Evolutionary conservation across 768 basidiomycete species (phyloP).

Genomic region (Suillus subaureus): DNA sequence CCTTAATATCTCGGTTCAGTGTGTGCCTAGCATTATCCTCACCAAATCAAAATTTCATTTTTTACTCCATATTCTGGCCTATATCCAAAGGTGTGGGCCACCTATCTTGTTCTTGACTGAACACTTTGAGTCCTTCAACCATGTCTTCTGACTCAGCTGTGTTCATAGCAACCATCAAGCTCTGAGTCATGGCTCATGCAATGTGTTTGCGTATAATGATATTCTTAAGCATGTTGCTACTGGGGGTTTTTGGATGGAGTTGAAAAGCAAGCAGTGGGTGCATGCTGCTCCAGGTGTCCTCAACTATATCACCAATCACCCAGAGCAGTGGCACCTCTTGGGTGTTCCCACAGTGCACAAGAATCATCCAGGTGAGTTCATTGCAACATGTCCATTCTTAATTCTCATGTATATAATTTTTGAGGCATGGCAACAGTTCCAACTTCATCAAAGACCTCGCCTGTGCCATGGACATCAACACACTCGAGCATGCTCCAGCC

Average conservation of each 20-base stretch:
- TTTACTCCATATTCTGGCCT: constrained; percentile 29
- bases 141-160: constrained; percentile 25
- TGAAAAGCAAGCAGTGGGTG: constrained; percentile 5
- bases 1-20: constrained; percentile 13
- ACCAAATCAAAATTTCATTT: constrained; percentile 36
- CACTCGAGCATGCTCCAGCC: constrained; percentile 3
- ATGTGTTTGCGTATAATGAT: constrained; percentile 14
- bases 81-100: constrained; percentile 31
- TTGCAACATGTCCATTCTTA: background rate
- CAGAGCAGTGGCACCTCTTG: constrained; percentile 9
- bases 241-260: constrained; percentile 19
- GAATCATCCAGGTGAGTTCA: constrained; percentile 9
- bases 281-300: constrained; percentile 4
- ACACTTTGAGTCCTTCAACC: constrained; percentile 30
- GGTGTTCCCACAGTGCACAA: background rate
- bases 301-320: constrained; percentile 9
- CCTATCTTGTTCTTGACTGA: constrained; percentile 33
- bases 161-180: constrained; percentile 35
- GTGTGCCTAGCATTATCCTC: constrained; percentile 28
- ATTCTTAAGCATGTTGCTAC: constrained; percentile 19
- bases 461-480: constrained; percentile 8
- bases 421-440: constrained; percentile 4
- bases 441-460: background rate
- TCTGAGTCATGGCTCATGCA: constrained; percentile 26
- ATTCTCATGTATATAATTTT: constrained; percentile 1